Percentiles rank a stretch among this genome's conserved stretches.
phyloP scores from a whole-genome alignment of 176 grass and related monocot genomes.

The Juncus effusus region DNA sequence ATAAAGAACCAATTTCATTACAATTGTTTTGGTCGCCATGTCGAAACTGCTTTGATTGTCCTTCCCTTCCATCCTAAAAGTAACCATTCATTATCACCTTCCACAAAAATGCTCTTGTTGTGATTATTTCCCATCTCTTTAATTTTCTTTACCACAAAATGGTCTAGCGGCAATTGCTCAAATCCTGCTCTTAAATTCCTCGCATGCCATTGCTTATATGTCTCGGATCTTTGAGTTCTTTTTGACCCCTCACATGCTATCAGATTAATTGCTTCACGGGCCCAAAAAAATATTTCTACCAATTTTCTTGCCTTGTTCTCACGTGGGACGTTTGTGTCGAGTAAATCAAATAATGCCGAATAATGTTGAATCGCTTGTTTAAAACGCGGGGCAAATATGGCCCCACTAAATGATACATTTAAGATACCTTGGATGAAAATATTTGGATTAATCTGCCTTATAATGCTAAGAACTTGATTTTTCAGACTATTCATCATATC shows the following conservation, averaged over 20 bases:
- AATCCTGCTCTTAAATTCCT: neutral
- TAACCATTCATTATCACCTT: too few relatives aligned
- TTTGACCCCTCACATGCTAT: neutral
- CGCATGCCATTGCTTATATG: neutral
- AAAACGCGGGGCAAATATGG: slow-evolving; percentile 35
- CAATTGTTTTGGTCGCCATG: too few relatives aligned
- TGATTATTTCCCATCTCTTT: too few relatives aligned
- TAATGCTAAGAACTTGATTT: slow-evolving; percentile 29
- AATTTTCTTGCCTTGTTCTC: slow-evolving; percentile 25
- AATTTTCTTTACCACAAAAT: too few relatives aligned
- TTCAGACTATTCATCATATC: slow-evolving; percentile 16
- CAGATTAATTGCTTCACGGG: slow-evolving; percentile 23
- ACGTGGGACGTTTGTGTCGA: slow-evolving; percentile 30
- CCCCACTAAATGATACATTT: slow-evolving; percentile 30
- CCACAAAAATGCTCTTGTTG: too few relatives aligned
- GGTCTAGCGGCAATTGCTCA: neutral
- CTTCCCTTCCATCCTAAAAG: too few relatives aligned
- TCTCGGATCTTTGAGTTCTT: slow-evolving; percentile 33
- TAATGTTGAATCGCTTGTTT: slow-evolving; percentile 33
- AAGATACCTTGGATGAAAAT: neutral
- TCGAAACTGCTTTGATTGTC: too few relatives aligned
- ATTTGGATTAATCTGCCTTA: neutral
- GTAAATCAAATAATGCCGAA: neutral
- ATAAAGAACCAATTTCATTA: too few relatives aligned
- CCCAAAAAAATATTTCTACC: slow-evolving; percentile 29